Conservation (phyloP, 441 rosid species). For the Omphalea diandra region DNA sequence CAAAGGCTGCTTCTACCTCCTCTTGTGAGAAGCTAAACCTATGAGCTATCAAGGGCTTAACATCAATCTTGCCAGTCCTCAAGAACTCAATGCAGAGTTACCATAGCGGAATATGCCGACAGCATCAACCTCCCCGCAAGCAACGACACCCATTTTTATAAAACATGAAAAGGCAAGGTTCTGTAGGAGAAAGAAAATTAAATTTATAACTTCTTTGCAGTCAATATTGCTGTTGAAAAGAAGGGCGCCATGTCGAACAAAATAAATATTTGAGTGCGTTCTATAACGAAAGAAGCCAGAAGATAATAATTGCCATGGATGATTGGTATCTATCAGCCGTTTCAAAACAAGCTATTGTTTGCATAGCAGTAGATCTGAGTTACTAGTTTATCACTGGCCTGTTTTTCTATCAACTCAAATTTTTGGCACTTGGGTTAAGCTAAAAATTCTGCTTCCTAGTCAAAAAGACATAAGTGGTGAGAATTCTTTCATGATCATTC, state of each 20-base stretch:
- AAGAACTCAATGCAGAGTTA: slow-evolving; percentile 36
- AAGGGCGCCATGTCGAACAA: too few species aligned
- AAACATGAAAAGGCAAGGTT: too few species aligned
- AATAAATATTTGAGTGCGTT: too few species aligned
- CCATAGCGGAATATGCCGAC: slow-evolving; percentile 53
- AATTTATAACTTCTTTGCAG: background rate
- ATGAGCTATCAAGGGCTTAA: slow-evolving; percentile 85
- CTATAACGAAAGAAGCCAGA: too few species aligned
- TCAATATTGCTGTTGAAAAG: background rate
- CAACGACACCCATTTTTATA: background rate
- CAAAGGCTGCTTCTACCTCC: slow-evolving; percentile 76
- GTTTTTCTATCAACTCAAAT: too few species aligned
- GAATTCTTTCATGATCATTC: background rate
- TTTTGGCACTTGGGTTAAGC: background rate
- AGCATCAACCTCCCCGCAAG: slow-evolving; percentile 40
- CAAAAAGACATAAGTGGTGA: background rate
- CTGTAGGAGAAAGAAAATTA: too few species aligned
- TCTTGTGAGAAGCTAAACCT: slow-evolving; percentile 83
- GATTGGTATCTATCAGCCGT: too few species aligned
- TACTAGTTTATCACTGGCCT: too few species aligned
- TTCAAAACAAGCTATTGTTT: too few species aligned
- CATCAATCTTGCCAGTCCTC: slow-evolving; percentile 81
- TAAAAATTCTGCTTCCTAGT: background rate
- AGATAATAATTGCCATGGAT: too few species aligned
- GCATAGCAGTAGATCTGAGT: too few species aligned